A percentile compares a stretch with the other conserved stretches of the same genome.
phyloP scores from a whole-genome alignment of 345 rosid species.

The Boechera retrofracta region DNA sequence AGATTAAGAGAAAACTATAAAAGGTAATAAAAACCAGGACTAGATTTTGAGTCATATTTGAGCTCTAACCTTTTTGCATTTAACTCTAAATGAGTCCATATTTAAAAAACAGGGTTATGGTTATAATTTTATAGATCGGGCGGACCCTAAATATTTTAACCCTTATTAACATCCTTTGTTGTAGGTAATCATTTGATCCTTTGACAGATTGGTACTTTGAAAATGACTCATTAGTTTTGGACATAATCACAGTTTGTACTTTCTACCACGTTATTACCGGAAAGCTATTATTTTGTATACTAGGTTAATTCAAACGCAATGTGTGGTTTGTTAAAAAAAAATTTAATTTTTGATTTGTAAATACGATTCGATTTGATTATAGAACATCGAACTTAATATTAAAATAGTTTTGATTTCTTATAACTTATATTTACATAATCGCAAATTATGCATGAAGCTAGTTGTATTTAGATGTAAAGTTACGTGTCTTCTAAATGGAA shows the following conservation, averaged over 20 bases:
- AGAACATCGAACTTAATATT: too few relatives aligned
- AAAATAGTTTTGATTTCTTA: not conserved
- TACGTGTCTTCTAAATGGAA: too few relatives aligned
- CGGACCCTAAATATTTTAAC: too few relatives aligned
- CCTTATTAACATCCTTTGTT: not conserved
- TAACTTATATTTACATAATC: not conserved
- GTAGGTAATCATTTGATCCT: not conserved
- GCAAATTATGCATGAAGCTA: not conserved
- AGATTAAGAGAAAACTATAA: too few relatives aligned
- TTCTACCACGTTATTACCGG: not conserved
- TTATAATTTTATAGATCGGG: too few relatives aligned
- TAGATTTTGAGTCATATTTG: too few relatives aligned
- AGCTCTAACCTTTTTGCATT: too few relatives aligned
- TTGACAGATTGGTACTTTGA: constrained; percentile 6
- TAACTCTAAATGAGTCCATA: too few relatives aligned
- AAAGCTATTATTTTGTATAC: not conserved
- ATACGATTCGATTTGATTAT: too few relatives aligned
- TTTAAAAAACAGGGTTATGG: too few relatives aligned
- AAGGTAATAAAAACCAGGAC: too few relatives aligned
- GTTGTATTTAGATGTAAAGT: not conserved
- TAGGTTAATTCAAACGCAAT: not conserved
- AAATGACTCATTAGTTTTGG: not conserved
- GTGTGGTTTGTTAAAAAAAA: too few relatives aligned
- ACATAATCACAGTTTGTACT: not conserved
- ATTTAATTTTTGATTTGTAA: not conserved